A percentile compares a stretch with the other conserved stretches of the same genome.
Conservation (phyloP, 2,329 filamentous ascomycete species). For the Didymella exigua region DNA sequence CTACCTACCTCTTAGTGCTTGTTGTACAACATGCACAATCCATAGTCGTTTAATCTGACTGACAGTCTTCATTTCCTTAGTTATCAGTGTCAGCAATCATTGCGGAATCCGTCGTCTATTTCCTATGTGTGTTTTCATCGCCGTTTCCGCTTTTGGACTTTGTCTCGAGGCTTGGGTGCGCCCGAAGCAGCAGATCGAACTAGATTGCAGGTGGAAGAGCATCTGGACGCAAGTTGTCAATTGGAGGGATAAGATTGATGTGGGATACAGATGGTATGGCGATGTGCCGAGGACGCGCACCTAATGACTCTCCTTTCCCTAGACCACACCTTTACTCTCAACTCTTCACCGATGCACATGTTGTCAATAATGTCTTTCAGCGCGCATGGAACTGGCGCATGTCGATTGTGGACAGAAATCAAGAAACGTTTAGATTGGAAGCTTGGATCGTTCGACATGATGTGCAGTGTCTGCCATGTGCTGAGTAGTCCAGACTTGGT, state of each 20-base stretch:
- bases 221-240: constrained; percentile 25
- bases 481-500: background rate
- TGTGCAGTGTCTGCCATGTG: constrained; percentile 5
- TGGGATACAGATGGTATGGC: constrained; percentile 37
- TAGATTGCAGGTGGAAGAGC: constrained; percentile 20
- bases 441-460: background rate
- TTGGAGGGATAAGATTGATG: constrained; percentile 32
- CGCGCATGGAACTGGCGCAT: constrained; percentile 15
- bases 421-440: constrained; percentile 34
- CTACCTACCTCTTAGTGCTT: constrained; percentile 15
- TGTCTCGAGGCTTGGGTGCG: constrained; percentile 36
- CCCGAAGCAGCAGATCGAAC: constrained; percentile 24
- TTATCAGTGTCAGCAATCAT: constrained; percentile 17
- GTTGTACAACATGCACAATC: constrained; percentile 13
- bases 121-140: constrained; percentile 43
- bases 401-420: constrained; percentile 30
- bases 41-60: constrained; percentile 38
- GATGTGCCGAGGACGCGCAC: constrained; percentile 31
- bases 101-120: constrained; percentile 24
- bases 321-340: constrained; percentile 10
- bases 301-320: constrained; percentile 26
- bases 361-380: constrained; percentile 19
- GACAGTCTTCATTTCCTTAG: constrained; percentile 39
- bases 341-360: background rate
- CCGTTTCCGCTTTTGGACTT: constrained; percentile 34